These are phyloP conservation scores for Golubevia sp. DNA, from an alignment of 1,284 basidiomycete genomes.

Conservation along the genomic window DNA sequence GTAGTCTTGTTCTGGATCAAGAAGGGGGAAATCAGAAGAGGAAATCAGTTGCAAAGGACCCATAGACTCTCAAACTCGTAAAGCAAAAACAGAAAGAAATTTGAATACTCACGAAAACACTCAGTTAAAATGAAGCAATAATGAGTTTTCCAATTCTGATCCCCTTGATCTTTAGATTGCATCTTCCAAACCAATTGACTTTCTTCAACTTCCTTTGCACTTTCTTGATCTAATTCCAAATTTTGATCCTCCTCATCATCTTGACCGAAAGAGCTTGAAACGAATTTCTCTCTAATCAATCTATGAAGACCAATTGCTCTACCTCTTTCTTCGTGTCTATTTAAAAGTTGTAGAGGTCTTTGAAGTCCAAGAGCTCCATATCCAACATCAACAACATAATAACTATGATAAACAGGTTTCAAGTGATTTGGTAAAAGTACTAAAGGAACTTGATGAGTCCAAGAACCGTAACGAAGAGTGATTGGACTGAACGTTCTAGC, in stretches of 20 bases:
- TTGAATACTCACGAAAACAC: slow-evolving; percentile 9
- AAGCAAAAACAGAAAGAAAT: no score
- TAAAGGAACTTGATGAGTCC: slow-evolving; percentile 16
- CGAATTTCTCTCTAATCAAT: not conserved
- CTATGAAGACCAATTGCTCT: slow-evolving; percentile 11
- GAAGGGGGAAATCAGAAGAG: not conserved
- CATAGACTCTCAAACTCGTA: no score
- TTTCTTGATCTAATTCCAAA: not conserved
- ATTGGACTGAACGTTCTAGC: slow-evolving; percentile 11
- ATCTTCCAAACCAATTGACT: slow-evolving; percentile 15
- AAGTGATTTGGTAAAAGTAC: slow-evolving; percentile 21
- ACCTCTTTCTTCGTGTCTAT: slow-evolving; percentile 17
- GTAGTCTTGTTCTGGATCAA: no score
- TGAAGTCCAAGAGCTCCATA: slow-evolving; percentile 13
- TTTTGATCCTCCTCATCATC: slow-evolving; percentile 3
- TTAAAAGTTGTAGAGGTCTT: slow-evolving; percentile 16
- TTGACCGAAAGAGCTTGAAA: slow-evolving; percentile 2
- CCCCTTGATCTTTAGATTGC: slow-evolving; percentile 9
- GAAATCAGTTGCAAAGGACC: no score
- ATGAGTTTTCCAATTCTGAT: slow-evolving; percentile 14
- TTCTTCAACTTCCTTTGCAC: not conserved
- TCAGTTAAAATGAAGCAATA: slow-evolving; percentile 15
- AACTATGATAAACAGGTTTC: not conserved
- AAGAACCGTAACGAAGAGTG: slow-evolving; percentile 6
- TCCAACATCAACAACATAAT: slow-evolving; percentile 24